These are phyloP conservation scores for Penicillium canescens DNA, from an alignment of 495 filamentous ascomycete genomes.

Conservation along the genomic window DNA sequence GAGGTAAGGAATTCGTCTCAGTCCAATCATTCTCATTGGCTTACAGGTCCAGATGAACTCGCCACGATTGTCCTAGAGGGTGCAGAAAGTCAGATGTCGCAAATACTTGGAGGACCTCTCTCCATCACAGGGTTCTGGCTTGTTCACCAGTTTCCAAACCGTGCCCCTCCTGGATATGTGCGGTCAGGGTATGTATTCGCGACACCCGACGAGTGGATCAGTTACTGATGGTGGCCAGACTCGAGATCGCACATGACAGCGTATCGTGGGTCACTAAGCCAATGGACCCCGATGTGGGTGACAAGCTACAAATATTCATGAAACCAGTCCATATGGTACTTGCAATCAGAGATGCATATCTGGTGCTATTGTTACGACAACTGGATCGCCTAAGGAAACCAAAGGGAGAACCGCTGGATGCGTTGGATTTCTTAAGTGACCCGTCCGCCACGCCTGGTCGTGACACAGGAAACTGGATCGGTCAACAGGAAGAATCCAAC, in stretches of 20 bases:
- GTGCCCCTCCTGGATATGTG: conserved; percentile 60
- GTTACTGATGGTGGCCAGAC: conserved; percentile 30
- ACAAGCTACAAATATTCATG: conserved; percentile 33
- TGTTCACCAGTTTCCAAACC: conserved; percentile 57
- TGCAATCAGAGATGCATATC: conserved; percentile 39
- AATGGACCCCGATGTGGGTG: conserved; percentile 34
- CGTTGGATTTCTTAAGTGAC: conserved; percentile 13
- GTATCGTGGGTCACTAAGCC: conserved; percentile 52
- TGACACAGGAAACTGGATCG: conserved; percentile 18
- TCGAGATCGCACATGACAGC: conserved; percentile 55
- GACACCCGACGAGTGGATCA: background rate
- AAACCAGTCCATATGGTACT: conserved; percentile 35
- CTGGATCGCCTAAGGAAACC: conserved; percentile 26
- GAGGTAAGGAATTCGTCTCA: conserved; percentile 38
- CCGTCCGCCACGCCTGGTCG: conserved; percentile 16
- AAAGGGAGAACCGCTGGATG: conserved; percentile 12
- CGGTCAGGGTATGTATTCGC: conserved; percentile 53
- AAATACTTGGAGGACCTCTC: conserved; percentile 49
- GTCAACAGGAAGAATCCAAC: conserved; percentile 25
- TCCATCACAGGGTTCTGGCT: conserved; percentile 56
- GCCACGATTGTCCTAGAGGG: conserved; percentile 40
- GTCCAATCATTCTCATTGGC: conserved; percentile 3
- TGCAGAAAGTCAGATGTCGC: conserved; percentile 34
- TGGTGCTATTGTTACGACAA: conserved; percentile 32
- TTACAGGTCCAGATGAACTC: conserved; percentile 48